Base-by-base conservation (phyloP, 306 rosid species). In the Fragaria vesca region DNA sequence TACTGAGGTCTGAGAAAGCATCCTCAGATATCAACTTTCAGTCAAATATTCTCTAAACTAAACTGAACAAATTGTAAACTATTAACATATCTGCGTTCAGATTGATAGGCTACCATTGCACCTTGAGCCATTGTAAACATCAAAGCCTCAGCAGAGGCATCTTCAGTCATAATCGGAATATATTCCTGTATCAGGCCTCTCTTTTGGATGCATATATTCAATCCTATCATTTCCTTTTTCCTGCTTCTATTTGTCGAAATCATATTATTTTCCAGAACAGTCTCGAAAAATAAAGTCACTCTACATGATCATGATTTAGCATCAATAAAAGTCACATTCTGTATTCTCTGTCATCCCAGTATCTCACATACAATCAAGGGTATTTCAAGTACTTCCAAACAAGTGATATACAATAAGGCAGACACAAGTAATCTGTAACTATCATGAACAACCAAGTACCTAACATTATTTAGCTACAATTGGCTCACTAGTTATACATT, bases 171-270 rank as follows among this genome's bases (percentile, higher is more conserved):
- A 45, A 45, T 32, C 48, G 8, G 79, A 46, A 62, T 30, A 63
- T 47, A 75, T 46, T 46, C 79, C 12, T 47, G 38, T 2, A 47
- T 30, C 16, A 48, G 15, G 13, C 20, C 61, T 75, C 61, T 75
- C 32, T 47, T 75, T 32, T 63, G 4, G 2, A 3, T 28, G 61
- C 48, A 75, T 75, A 62, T 10, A 63, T 75, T 30, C 79, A 63
- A 75, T 28, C 71, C 51, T 30, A 61, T 45, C 71, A 42, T 42
- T 21, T 40, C 77, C 6, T 42, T 12, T 73, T 24, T 58, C 50
- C 69, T 74, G 28, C 18, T 60, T 21, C 20, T 43, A 1, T 15
- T 21, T 24, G 42, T 42, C 43, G 16, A 15, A 67, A 38, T 20
- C 28, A 24, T 16, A 66, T 42, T 74, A 24, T 4, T 24, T 21